phyloP scores from a whole-genome alignment of 768 basidiomycete species.

The Pholiota molesta region DNA sequence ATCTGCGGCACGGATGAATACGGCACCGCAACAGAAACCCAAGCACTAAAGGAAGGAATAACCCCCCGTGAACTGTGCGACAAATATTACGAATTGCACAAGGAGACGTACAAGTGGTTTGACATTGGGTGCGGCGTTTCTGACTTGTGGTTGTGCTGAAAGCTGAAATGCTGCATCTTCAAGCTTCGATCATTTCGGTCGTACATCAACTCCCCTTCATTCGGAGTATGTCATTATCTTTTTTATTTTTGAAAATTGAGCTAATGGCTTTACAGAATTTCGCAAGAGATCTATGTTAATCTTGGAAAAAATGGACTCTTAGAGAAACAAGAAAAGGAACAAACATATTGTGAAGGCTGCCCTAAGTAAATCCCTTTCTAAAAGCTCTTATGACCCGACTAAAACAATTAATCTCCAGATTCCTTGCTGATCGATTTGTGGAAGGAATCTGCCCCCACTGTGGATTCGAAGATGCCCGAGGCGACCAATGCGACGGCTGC shows the following conservation, averaged over 20 bases:
- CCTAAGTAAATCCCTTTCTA: slow-evolving; percentile 55
- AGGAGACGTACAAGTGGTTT: slow-evolving; percentile 97
- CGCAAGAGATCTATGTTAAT: slow-evolving; percentile 87
- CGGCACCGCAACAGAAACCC: slow-evolving; percentile 99
- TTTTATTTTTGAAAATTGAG: background rate
- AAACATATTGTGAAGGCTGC: slow-evolving; percentile 94
- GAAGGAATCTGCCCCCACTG: slow-evolving; percentile 98
- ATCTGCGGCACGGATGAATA: slow-evolving; percentile 99
- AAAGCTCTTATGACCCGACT: background rate
- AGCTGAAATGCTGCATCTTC: slow-evolving; percentile 9
- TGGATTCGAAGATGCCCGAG: slow-evolving; percentile 90
- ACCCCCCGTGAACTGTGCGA: slow-evolving; percentile 83
- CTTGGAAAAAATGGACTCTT: slow-evolving; percentile 78
- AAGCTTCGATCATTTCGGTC: slow-evolving; percentile 95
- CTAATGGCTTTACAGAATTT: slow-evolving; percentile 58
- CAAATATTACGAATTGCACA: slow-evolving; percentile 88
- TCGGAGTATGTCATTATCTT: slow-evolving; percentile 63
- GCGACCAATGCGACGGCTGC: slow-evolving; percentile 97
- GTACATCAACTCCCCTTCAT: slow-evolving; percentile 89
- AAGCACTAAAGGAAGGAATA: slow-evolving; percentile 86
- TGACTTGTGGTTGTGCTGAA: background rate
- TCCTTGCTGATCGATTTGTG: slow-evolving; percentile 95
- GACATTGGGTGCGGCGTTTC: slow-evolving; percentile 72
- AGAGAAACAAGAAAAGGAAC: slow-evolving; percentile 84
- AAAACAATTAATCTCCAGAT: slow-evolving; percentile 45